Conservation (phyloP, 2,329 filamentous ascomycete species). For the Chaetoscypha palmicola region DNA sequence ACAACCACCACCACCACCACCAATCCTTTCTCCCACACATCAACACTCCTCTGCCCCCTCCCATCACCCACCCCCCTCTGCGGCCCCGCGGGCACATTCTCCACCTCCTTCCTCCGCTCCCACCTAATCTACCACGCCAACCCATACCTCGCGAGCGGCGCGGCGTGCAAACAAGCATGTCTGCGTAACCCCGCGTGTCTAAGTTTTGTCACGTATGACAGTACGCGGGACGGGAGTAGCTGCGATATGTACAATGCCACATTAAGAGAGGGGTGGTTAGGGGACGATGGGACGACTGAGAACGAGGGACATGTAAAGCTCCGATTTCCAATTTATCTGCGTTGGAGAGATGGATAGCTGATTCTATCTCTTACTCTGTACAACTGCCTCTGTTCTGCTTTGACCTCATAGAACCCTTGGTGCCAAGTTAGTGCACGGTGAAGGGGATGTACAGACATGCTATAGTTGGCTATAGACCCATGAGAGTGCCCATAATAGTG, state of each 20-base stretch:
- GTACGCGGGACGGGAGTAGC: background rate
- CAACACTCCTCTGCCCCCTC: background rate
- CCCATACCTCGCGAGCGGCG: background rate
- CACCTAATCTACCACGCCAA: background rate
- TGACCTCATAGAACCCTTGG: no score
- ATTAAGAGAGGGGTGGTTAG: background rate
- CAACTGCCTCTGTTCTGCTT: no score
- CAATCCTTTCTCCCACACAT: background rate
- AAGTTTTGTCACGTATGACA: slow-evolving; percentile 2
- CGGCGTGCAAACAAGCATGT: background rate
- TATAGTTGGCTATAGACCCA: no score
- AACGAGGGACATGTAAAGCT: background rate
- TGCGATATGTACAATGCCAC: background rate
- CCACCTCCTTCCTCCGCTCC: background rate
- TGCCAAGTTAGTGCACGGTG: no score
- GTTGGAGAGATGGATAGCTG: background rate
- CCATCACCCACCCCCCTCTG: background rate
- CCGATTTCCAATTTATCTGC: background rate
- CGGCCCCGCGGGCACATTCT: background rate
- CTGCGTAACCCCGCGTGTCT: background rate
- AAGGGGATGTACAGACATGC: no score
- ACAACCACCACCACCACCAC: background rate
- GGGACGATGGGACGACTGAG: background rate
- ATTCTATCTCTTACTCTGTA: background rate
- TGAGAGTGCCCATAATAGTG: no score